These are phyloP conservation scores for Paramecium sonneborni DNA, from an alignment of 73 alveolate genomes.

Conservation along the genomic window DNA sequence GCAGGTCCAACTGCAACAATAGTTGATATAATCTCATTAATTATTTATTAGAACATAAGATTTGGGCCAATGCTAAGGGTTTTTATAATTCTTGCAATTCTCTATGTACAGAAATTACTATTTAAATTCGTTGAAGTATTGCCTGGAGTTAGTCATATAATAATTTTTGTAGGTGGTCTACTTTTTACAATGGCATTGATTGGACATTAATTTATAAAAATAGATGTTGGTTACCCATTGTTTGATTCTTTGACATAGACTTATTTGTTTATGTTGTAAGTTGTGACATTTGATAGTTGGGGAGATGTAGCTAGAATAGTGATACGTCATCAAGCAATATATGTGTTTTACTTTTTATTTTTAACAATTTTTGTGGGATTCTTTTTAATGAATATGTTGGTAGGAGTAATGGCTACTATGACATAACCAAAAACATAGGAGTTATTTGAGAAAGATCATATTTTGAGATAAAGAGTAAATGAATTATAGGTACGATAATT, in stretches of 20 bases:
- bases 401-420: constrained; percentile 58
- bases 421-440: constrained; percentile 52
- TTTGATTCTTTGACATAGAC: constrained; percentile 4
- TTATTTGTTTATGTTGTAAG: constrained; percentile 47
- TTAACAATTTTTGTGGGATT: constrained; percentile 46
- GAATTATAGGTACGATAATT: constrained; percentile 13
- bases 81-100: background rate
- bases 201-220: constrained; percentile 20
- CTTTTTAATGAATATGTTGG: constrained; percentile 51
- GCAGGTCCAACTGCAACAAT: constrained; percentile 42
- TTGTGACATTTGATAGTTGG: constrained; percentile 50
- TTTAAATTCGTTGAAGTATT: constrained; percentile 42
- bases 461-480: constrained; percentile 25
- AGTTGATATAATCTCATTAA: background rate
- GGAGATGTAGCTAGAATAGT: constrained; percentile 54
- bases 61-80: constrained; percentile 34
- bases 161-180: constrained; percentile 45
- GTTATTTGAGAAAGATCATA: constrained; percentile 31
- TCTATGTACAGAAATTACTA: constrained; percentile 2
- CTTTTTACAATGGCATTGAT: constrained; percentile 44
- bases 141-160: constrained; percentile 43
- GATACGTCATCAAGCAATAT: background rate
- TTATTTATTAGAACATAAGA: background rate
- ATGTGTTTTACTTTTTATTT: constrained; percentile 47
- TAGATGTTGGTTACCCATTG: constrained; percentile 28